A percentile compares a stretch with the other conserved stretches of the same genome.
Conservation (phyloP, 371 early-diverging fungal species). For the Actinomortierella wolfii region DNA sequence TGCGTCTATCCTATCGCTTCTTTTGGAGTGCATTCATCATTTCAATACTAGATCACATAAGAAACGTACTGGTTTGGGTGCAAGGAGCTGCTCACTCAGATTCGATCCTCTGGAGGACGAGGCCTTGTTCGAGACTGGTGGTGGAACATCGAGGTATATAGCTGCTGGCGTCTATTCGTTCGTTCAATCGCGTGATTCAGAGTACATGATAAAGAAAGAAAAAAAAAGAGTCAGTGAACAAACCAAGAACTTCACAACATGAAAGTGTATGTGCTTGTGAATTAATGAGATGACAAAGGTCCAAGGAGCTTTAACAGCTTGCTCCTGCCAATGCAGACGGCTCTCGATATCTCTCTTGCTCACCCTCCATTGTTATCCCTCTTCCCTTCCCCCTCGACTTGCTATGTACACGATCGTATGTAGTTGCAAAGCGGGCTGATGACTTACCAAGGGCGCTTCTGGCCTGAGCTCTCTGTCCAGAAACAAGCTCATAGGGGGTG, state of each 20-base stretch:
- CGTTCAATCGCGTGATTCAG: too few relatives aligned
- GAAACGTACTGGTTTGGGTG: conserved; percentile 25
- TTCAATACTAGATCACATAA: background rate
- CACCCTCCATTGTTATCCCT: too few relatives aligned
- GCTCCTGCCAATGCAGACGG: too few relatives aligned
- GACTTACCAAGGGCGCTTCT: conserved; percentile 30
- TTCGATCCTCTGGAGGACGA: conserved; percentile 22
- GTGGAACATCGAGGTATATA: conserved; percentile 58
- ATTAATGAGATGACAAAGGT: conserved; percentile 8
- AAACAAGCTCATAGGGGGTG: conserved; percentile 45
- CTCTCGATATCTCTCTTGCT: too few relatives aligned
- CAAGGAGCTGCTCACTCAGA: conserved; percentile 37
- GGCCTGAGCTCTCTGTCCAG: conserved; percentile 31
- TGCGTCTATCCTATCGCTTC: conserved; percentile 31
- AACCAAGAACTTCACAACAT: background rate
- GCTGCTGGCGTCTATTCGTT: conserved; percentile 56
- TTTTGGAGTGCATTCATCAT: conserved; percentile 22
- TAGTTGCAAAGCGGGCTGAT: background rate
- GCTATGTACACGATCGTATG: too few relatives aligned
- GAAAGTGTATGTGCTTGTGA: background rate
- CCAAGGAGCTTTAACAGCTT: background rate
- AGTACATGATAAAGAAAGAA: background rate
- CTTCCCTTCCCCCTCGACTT: too few relatives aligned
- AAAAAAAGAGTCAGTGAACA: background rate
- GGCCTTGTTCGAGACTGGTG: conserved; percentile 34